These are phyloP conservation scores for Thielaviopsis ethacetica DNA, from an alignment of 2,329 filamentous ascomycete species.

Conservation along the genomic window DNA sequence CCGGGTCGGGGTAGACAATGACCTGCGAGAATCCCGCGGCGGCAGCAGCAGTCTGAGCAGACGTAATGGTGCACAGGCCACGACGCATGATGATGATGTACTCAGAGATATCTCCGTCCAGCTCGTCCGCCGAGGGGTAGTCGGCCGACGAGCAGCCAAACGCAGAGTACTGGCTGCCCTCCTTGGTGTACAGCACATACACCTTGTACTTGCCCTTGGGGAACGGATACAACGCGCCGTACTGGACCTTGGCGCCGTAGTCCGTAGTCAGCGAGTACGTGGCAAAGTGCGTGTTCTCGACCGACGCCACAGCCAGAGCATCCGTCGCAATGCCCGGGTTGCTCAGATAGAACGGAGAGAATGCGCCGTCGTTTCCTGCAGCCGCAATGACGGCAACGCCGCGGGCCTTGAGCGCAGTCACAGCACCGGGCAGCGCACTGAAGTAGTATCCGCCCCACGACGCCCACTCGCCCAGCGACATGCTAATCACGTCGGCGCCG, in stretches of 20 bases:
- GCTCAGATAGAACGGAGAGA: slow-evolving; percentile 29
- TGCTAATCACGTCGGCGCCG: slow-evolving; percentile 17
- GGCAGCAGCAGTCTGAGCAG: slow-evolving; percentile 2
- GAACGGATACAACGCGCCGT: slow-evolving; percentile 10
- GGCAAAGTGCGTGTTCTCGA: slow-evolving; percentile 11
- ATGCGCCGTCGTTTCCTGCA: slow-evolving; percentile 32
- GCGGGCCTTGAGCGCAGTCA: slow-evolving; percentile 15
- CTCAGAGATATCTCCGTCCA: slow-evolving; percentile 2
- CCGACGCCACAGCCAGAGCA: slow-evolving; percentile 19
- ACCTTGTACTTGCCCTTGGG: slow-evolving; percentile 7
- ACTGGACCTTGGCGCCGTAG: slow-evolving; percentile 5
- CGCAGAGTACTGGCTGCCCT: background rate
- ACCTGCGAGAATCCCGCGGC: slow-evolving; percentile 9
- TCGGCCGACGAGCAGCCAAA: background rate
- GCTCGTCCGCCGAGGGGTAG: background rate
- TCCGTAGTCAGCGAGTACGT: slow-evolving; percentile 7
- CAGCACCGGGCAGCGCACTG: slow-evolving; percentile 15
- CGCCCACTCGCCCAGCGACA: slow-evolving; percentile 14
- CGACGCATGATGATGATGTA: background rate
- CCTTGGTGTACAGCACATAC: background rate
- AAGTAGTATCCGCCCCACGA: slow-evolving; percentile 16
- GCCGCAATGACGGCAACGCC: slow-evolving; percentile 34
- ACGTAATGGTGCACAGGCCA: slow-evolving; percentile 4
- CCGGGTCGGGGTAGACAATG: slow-evolving; percentile 11
- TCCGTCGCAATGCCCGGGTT: slow-evolving; percentile 13